phyloP scores from a whole-genome alignment of 1,284 basidiomycete species.

The Cystobasidium sp. region DNA sequence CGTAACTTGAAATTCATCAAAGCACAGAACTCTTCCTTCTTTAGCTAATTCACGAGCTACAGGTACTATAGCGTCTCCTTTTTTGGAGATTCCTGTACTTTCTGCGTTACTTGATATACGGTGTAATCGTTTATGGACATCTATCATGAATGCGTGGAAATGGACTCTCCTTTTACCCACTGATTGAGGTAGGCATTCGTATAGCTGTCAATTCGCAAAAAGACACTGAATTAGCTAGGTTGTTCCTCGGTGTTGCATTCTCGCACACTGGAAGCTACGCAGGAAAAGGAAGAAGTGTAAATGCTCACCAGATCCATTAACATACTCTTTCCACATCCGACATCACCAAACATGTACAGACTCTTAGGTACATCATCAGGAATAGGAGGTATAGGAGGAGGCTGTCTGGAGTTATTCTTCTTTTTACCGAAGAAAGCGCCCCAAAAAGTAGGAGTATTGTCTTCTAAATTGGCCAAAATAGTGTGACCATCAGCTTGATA shows the following conservation, averaged over 20 bases:
- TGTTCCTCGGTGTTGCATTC: slow-evolving; percentile 32
- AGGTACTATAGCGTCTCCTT: slow-evolving; percentile 81
- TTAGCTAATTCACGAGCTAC: slow-evolving; percentile 87
- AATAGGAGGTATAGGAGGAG: slow-evolving; percentile 46
- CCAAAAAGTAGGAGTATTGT: slow-evolving; percentile 2
- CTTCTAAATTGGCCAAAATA: slow-evolving; percentile 14
- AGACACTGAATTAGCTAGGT: not conserved
- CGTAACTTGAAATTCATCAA: slow-evolving; percentile 94
- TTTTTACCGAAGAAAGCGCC: slow-evolving; percentile 29
- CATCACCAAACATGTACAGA: slow-evolving; percentile 95
- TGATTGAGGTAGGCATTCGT: slow-evolving; percentile 79
- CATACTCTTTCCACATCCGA: slow-evolving; percentile 97
- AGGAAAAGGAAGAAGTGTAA: slow-evolving; percentile 63
- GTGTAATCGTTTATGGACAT: slow-evolving; percentile 92
- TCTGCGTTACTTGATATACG: slow-evolving; percentile 71
- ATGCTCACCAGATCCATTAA: slow-evolving; percentile 84
- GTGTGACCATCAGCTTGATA: slow-evolving; percentile 2
- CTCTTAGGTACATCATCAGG: slow-evolving; percentile 67
- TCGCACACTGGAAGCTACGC: slow-evolving; percentile 6
- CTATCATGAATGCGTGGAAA: slow-evolving; percentile 91
- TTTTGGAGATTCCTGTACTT: slow-evolving; percentile 61
- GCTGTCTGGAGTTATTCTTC: slow-evolving; percentile 45
- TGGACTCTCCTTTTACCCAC: slow-evolving; percentile 87
- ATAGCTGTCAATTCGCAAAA: slow-evolving; percentile 7
- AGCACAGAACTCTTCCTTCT: slow-evolving; percentile 85